A percentile compares a stretch with the other conserved stretches of the same genome.
Conservation (phyloP, 805 yeast species). For the Myxozyma sirexii region DNA sequence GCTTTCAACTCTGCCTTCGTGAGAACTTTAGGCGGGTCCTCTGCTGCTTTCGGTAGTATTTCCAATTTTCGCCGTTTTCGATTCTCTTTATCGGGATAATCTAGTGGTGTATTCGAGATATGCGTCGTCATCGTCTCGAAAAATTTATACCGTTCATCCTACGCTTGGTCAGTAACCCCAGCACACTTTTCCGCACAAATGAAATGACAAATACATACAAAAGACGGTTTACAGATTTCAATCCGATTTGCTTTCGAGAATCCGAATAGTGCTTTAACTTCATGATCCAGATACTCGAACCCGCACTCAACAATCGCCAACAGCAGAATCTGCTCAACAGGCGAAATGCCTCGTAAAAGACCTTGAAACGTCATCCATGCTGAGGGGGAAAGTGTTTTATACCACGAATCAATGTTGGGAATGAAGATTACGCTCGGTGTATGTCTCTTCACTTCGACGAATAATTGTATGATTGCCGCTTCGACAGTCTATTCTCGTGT, state of each 20-base stretch:
- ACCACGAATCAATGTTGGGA: conserved; percentile 82
- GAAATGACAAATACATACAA: conserved; percentile 4
- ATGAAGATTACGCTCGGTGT: conserved; percentile 83
- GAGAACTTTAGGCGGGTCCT: conserved; percentile 43
- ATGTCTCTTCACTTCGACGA: conserved; percentile 85
- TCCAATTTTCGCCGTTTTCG: conserved; percentile 47
- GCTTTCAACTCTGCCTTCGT: conserved; percentile 50
- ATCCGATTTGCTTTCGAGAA: conserved; percentile 54
- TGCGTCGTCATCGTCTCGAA: conserved; percentile 59
- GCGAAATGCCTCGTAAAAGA: conserved; percentile 64
- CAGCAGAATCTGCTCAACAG: conserved; percentile 73
- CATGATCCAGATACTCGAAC: conserved; percentile 49
- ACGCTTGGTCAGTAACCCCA: too few species aligned
- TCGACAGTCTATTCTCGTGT: conserved; percentile 59
- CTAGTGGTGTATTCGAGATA: conserved; percentile 66
- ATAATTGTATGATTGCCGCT: conserved; percentile 76
- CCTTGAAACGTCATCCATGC: conserved; percentile 74
- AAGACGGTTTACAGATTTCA: conserved; percentile 49
- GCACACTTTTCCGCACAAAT: too few species aligned
- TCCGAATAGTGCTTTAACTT: conserved; percentile 61
- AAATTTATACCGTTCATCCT: conserved; percentile 55
- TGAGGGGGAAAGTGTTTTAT: conserved; percentile 63
- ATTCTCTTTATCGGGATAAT: conserved; percentile 65
- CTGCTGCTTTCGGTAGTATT: conserved; percentile 46
- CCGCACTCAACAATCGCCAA: conserved; percentile 66